Conservation (phyloP, 2,329 filamentous ascomycete species). For the Aspergillus japonicus region DNA sequence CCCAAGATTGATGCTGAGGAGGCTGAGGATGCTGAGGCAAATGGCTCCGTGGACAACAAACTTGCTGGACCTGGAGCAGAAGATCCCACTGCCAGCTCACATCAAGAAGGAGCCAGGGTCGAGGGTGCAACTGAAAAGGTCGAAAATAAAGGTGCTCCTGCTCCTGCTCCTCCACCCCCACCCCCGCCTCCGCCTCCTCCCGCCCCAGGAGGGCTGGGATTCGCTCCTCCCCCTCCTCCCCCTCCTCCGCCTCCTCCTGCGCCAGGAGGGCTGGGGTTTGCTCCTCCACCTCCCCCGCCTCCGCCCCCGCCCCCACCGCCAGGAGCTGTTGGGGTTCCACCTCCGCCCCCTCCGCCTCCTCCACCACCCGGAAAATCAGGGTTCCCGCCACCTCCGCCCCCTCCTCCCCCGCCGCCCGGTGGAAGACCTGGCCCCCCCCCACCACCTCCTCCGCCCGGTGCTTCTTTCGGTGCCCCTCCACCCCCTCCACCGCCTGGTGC, state of each 20-base stretch:
- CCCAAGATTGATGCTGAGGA: slow-evolving; percentile 63
- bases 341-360: slow-evolving; percentile 52
- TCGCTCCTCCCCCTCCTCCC: slow-evolving; percentile 21
- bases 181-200: no score
- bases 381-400: slow-evolving; percentile 46
- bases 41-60: slow-evolving; percentile 61
- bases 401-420: slow-evolving; percentile 45
- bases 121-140: slow-evolving; percentile 10
- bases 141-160: slow-evolving; percentile 13
- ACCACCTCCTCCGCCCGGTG: slow-evolving; percentile 43
- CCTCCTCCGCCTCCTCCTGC: slow-evolving; percentile 12
- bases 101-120: slow-evolving; percentile 7
- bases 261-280: slow-evolving; percentile 8
- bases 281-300: slow-evolving; percentile 33
- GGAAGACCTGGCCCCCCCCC: slow-evolving; percentile 35
- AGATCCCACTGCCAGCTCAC: slow-evolving; percentile 54
- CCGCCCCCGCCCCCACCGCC: slow-evolving; percentile 44
- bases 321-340: slow-evolving; percentile 43
- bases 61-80: slow-evolving; percentile 57
- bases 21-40: slow-evolving; percentile 17
- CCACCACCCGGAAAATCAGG: slow-evolving; percentile 43
- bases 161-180: slow-evolving; percentile 29
- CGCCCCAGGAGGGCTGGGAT: no score
- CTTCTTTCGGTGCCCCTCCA: slow-evolving; percentile 51
- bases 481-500: slow-evolving; percentile 67